Evolutionary conservation across 768 basidiomycete genomes (phyloP), one percentile per base, ranked within the genome.

Genomic region (Russula sp.): DNA sequence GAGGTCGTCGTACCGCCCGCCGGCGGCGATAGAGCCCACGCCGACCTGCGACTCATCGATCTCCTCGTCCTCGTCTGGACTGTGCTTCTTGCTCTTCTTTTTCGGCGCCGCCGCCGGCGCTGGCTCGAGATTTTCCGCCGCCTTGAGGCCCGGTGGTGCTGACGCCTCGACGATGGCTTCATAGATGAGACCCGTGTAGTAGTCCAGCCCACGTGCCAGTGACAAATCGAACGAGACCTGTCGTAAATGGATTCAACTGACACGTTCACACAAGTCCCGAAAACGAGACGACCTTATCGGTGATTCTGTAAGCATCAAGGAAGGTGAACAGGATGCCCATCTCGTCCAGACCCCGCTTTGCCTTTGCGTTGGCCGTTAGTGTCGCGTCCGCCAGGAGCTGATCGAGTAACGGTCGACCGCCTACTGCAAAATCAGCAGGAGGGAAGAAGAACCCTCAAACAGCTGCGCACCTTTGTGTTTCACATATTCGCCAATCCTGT

Each of bases 1-100:
- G 25, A 99, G 87, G 57, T 87, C 86, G 76, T 98, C 97, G 74
- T 99, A 99, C 38, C 97, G 82, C 9, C 97, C 97, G 11, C 97
- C 97, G 1, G 91, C 97, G n/a, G 95, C 97, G 72, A 99, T 96
- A 14, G 94, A 97, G n/a, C 97, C 97, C 3, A 98, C 93, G 20
- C 97, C 97, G 42, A 98, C 85, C 67, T 87, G 82, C 1, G 90
- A 88, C 71, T 98, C 96, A 73, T 98, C 96, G 41, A 93, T 76
- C 67, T 95, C 96, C 56, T 92, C 87, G 38, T 91, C 87, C 18
- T 85, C 86, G 16, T 77, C 81, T 18, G 71, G 58, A 56, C 78
- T 78, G 35, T 76, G 63, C 67, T 83, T 83, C 65, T 76, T 77
- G 36, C 70, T 69, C 64, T 75, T 75, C 64, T 72, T 71, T 69